phyloP scores from a whole-genome alignment of 768 basidiomycete genomes.

The Agaricus subrufescens region DNA sequence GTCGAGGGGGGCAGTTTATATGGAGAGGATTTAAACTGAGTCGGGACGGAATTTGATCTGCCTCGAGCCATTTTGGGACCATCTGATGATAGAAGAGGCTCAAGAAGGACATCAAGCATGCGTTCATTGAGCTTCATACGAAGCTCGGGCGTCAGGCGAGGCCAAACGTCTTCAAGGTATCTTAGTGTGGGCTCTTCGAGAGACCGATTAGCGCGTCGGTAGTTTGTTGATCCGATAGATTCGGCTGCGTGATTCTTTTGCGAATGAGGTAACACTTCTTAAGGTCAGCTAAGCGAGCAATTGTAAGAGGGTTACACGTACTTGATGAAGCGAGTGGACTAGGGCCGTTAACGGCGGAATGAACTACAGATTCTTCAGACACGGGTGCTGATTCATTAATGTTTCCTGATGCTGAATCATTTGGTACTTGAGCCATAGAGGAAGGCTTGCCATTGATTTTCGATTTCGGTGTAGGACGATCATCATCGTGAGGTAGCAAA shows the following conservation, averaged over 20 bases:
- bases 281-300: too few relatives aligned
- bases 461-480: background rate
- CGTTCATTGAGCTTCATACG: constrained; percentile 6
- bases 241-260: background rate
- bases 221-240: too few relatives aligned
- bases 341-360: too few relatives aligned
- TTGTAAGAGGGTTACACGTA: too few relatives aligned
- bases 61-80: background rate
- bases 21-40: background rate
- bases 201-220: background rate
- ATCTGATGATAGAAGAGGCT: background rate
- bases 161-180: constrained; percentile 3
- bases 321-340: too few relatives aligned
- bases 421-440: background rate
- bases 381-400: background rate
- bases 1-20: background rate
- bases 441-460: background rate
- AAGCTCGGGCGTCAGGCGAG: background rate
- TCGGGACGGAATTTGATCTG: constrained; percentile 3
- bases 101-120: background rate
- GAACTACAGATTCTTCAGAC: background rate
- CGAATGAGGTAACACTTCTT: too few relatives aligned
- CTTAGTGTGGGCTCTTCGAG: background rate
- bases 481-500: constrained; percentile 6
- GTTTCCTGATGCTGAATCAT: background rate